phyloP scores from a whole-genome alignment of 2,329 filamentous ascomycete genomes.

The Aspergillus bombycis region DNA sequence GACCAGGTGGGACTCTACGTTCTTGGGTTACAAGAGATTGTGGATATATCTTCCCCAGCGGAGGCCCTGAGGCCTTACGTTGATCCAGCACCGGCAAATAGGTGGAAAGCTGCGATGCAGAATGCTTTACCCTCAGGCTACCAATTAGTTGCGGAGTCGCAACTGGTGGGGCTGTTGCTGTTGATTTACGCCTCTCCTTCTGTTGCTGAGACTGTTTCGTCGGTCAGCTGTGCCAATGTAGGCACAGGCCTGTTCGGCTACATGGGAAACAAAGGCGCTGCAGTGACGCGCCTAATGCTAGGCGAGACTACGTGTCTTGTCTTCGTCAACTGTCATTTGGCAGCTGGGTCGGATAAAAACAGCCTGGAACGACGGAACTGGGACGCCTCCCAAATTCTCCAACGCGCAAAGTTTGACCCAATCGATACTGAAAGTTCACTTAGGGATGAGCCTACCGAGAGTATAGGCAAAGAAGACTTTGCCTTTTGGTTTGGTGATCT shows the following conservation, averaged over 20 bases:
- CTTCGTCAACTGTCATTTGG: conserved; percentile 89
- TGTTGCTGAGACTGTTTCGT: conserved; percentile 73
- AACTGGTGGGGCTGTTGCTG: conserved; percentile 82
- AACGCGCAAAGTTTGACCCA: conserved; percentile 76
- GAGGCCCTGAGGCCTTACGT: conserved; percentile 78
- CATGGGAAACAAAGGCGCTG: conserved; percentile 93
- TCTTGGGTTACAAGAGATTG: conserved; percentile 87
- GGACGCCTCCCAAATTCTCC: conserved; percentile 80
- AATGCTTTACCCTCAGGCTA: conserved; percentile 78
- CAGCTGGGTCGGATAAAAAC: conserved; percentile 78
- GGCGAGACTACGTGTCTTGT: conserved; percentile 88
- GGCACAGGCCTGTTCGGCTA: conserved; percentile 91
- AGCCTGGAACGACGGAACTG: conserved; percentile 84
- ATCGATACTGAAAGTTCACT: conserved; percentile 65
- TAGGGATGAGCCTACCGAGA: conserved; percentile 61
- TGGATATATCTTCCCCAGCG: conserved; percentile 78
- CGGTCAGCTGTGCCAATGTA: conserved; percentile 79
- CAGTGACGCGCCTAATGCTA: conserved; percentile 77
- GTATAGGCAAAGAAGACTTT: conserved; percentile 88
- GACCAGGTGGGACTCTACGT: conserved; percentile 86
- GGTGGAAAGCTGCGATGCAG: conserved; percentile 79
- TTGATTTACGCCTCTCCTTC: conserved; percentile 83
- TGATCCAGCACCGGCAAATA: conserved; percentile 70
- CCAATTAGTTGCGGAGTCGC: conserved; percentile 74
- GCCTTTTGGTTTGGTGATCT: conserved; percentile 96